Base-by-base conservation (phyloP, 805 yeast genomes). In the Candida insectorum region DNA sequence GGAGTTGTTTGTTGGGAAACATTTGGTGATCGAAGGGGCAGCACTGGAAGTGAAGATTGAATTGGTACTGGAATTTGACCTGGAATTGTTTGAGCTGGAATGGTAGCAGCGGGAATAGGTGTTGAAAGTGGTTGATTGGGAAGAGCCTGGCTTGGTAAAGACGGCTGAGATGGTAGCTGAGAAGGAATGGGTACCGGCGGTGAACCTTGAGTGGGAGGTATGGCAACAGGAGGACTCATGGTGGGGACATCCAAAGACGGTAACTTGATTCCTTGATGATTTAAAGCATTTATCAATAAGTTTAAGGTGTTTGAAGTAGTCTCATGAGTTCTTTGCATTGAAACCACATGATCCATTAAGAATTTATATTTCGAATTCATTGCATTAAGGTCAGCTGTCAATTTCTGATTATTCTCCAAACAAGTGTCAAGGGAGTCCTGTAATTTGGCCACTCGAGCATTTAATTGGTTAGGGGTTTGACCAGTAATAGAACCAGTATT, bases 261-360 rank as follows among this genome's bases (percentile, higher is more conserved):
- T n/a, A 83, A 44, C 34, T 81, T 74, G 28, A 82, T 75, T 2
- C 93, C 93, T 11, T 77, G 66, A 41, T 67, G 77, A 5, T 60
- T 46, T 25, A 84, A 56, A 24, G 76, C 61, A 31, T 65, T 64
- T 16, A 75, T 65, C 20, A 84, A 52, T 2, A 69, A 49, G 25
- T 67, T 67, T 43, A 84, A 65, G 30, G 79, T 70, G 25, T 68
- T 61, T 33, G 72, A 65, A 44, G 74, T 70, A 25, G 80, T 63
- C 44, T 81, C 86, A 50, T 79, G 75, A 8, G 69, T 62, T 12
- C 70, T 62, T 45, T 77, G 78, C 40, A 80, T 57, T 0, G 77
- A 63, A 9, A 82, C 66, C 30, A 82, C 56, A 39, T 78, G 72
- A 33, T 81, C 84, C 25, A 83, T 64, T 12, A 83, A 65, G 1